phyloP scores from a whole-genome alignment of 495 filamentous ascomycete species.

The Hyaloscypha finlandica region DNA sequence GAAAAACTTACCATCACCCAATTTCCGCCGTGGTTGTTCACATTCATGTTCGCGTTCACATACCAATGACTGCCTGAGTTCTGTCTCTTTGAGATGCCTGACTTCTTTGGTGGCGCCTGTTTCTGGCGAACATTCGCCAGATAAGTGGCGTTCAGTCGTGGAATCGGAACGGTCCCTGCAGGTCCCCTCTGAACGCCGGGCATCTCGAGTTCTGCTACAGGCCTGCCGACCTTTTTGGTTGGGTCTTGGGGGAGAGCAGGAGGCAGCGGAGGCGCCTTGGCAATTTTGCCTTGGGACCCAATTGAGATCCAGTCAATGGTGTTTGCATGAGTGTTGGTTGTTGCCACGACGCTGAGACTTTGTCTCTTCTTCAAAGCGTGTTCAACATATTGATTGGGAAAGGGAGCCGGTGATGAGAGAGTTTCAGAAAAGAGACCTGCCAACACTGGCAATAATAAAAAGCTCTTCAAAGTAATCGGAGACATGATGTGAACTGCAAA shows the following conservation, averaged over 20 bases:
- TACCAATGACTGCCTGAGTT: no score
- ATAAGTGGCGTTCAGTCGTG: constrained; percentile 19
- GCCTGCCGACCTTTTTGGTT: not conserved
- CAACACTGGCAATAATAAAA: not conserved
- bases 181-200: constrained; percentile 26
- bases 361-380: not conserved
- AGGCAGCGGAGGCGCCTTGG: constrained; percentile 22
- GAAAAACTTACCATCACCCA: no score
- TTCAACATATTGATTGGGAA: constrained; percentile 9
- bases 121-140: constrained; percentile 7
- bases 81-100: not conserved
- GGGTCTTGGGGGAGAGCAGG: no score
- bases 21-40: no score
- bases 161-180: constrained; percentile 33
- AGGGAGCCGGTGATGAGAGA: constrained; percentile 4
- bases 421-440: constrained; percentile 4
- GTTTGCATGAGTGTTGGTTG: constrained; percentile 24
- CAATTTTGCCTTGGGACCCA: constrained; percentile 31
- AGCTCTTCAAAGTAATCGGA: no score
- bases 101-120: constrained; percentile 22
- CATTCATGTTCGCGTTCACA: no score
- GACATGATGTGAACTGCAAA: no score
- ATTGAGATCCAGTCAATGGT: constrained; percentile 23
- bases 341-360: constrained; percentile 7
- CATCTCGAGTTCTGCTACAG: not conserved